Conservation (phyloP, 2,329 filamentous ascomycete genomes). For the Microsporum canis region DNA sequence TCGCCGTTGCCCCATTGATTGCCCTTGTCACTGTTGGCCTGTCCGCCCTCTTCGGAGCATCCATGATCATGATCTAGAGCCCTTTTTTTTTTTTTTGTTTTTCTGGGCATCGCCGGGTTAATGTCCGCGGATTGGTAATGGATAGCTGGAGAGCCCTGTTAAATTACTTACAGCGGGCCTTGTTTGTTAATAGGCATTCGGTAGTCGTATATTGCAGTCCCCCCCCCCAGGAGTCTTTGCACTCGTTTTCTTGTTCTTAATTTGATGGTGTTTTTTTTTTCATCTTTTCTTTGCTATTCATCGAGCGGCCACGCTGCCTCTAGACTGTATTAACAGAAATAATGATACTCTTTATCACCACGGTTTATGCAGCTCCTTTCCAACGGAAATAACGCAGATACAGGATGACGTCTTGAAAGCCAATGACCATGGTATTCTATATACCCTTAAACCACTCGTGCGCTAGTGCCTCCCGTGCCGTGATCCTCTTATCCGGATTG, state of each 20-base stretch:
- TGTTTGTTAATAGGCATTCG: neutral
- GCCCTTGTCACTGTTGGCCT: conserved; percentile 42
- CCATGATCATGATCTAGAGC: conserved; percentile 18
- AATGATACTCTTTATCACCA: neutral
- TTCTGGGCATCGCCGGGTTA: neutral
- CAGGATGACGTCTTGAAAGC: too few relatives aligned
- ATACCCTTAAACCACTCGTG: conserved; percentile 23
- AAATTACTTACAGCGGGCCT: neutral
- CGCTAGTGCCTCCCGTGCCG: conserved; percentile 23
- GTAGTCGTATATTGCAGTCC: conserved; percentile 1
- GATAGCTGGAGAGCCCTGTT: neutral
- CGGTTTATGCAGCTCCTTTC: neutral
- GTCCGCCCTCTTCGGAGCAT: conserved; percentile 45
- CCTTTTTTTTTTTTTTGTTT: neutral
- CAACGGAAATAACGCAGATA: neutral
- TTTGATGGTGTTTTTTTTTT: neutral
- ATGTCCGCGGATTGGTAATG: neutral
- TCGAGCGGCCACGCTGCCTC: neutral
- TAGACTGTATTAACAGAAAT: neutral
- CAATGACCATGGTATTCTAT: neutral
- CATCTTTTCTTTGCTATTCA: neutral
- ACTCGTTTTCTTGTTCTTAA: neutral
- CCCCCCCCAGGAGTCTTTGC: neutral
- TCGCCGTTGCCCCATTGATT: conserved; percentile 41
- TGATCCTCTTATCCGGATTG: conserved; percentile 24